phyloP scores from a whole-genome alignment of 2,329 filamentous ascomycete genomes.

The Rasamsonia emersonii region DNA sequence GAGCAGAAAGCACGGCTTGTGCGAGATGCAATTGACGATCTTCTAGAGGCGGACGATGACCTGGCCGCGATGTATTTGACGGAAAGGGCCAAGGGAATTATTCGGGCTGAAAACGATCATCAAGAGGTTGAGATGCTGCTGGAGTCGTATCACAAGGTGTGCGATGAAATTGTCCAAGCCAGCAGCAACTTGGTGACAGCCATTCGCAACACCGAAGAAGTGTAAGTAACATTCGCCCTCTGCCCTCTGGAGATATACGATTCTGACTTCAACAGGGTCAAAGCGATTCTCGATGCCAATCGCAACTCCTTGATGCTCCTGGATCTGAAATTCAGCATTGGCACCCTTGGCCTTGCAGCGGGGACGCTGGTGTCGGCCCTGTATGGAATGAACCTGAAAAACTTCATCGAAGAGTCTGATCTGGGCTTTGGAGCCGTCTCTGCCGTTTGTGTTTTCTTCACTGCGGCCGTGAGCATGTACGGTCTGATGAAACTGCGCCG shows the following conservation, averaged over 20 bases:
- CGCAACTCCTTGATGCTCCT: conserved; percentile 96
- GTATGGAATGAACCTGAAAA: conserved; percentile 99
- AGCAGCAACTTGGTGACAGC: conserved; percentile 86
- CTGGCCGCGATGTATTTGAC: conserved; percentile 90
- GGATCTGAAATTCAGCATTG: conserved; percentile 92
- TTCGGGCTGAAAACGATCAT: conserved; percentile 73
- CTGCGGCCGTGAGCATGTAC: conserved; percentile 70
- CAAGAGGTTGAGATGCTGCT: conserved; percentile 95
- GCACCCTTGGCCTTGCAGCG: conserved; percentile 86
- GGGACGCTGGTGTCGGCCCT: conserved; percentile 94
- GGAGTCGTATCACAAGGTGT: conserved; percentile 95
- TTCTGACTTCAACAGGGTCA: conserved; percentile 52
- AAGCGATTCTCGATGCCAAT: conserved; percentile 94
- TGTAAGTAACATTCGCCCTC: conserved; percentile 51
- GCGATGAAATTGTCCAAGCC: conserved; percentile 95
- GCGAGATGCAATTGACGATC: conserved; percentile 85
- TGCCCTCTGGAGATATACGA: conserved; percentile 7
- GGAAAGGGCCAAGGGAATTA: conserved; percentile 68
- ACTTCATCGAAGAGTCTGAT: conserved; percentile 92
- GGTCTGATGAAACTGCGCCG: conserved; percentile 75
- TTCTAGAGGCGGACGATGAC: conserved; percentile 94
- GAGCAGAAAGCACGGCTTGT: conserved; percentile 95
- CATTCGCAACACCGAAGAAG: conserved; percentile 96
- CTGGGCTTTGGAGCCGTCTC: conserved; percentile 76
- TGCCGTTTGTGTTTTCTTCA: conserved; percentile 60